phyloP scores from a whole-genome alignment of 345 rosid genomes.

The Dipteronia sinensis region DNA sequence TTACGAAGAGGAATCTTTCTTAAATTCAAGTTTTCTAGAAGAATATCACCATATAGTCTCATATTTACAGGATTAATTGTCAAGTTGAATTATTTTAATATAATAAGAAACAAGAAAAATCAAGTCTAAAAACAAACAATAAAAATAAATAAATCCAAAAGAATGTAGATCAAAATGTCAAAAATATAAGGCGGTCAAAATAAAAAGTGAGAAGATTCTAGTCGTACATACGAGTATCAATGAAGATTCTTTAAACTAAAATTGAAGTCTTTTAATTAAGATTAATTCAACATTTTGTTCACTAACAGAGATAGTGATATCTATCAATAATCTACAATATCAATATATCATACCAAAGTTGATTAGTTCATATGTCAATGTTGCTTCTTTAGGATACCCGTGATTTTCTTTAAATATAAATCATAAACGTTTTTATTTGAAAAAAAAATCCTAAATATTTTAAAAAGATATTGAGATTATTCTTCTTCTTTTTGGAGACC shows the following conservation, averaged over 20 bases:
- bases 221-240: neutral
- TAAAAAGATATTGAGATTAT: neutral
- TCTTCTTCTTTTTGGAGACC: neutral
- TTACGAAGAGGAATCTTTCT: too few species aligned
- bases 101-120: too few species aligned
- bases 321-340: neutral
- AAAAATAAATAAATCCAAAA: too few species aligned
- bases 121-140: too few species aligned
- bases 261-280: slow-evolving; percentile 1
- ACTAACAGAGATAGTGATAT: neutral
- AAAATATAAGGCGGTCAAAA: too few species aligned
- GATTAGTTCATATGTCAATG: slow-evolving; percentile 15
- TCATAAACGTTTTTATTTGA: too few species aligned
- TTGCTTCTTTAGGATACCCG: slow-evolving; percentile 10
- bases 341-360: neutral
- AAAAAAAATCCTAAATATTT: neutral
- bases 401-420: neutral
- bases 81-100: too few species aligned
- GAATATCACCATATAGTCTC: too few species aligned
- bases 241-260: neutral
- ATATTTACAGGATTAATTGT: too few species aligned
- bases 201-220: too few species aligned
- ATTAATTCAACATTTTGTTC: neutral
- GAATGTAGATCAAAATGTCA: too few species aligned
- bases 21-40: too few species aligned